Evolutionary conservation across 2,329 filamentous ascomycete species (phyloP), one percentile per base, ranked within the genome.

Genomic region (Westerdykella sp.): DNA sequence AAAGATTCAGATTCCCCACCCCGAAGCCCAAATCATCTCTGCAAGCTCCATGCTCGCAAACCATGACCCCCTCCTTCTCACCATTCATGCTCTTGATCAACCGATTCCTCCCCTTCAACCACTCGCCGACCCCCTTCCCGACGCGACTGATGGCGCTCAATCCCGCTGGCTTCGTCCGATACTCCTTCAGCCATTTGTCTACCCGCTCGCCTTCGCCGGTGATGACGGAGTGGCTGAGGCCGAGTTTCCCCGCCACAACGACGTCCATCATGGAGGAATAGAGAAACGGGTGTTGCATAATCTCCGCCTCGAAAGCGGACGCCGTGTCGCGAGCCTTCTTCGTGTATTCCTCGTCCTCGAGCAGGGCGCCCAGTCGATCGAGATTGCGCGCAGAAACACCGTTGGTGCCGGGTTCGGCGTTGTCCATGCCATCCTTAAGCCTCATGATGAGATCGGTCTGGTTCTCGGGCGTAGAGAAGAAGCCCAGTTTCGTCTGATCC

Each of bases 361-460:
- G 73, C 1, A 95, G 65, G 5, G 77, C 76, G 11, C 80, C 80
- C 4, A 97, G 78, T 1, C 87, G 82, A 68, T 93, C 85, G n/a
- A 97, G 73, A 60, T 97, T 97, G 13, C 80, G 77, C 0, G 87
- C 86, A n/a, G 85, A 85, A 5, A 91, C 79, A 32, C 87, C 88
- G 62, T 98, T 98, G 40, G 87, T 85, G 0, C 88, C 93, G 1
- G 93, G 93, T 47, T 93, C 84, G 1, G 88, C 84, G 5, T 87
- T 87, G 66, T 98, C 93, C 78, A 96, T 96, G 51, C 89, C 93
- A 49, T 94, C 88, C 69, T 98, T 98, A 39, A 96, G 78, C 18
- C 91, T 84, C 47, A 97, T 79, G 46, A 96, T 83, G 22, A 84
- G 77, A 56, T 89, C 80, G 0, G 81, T 72, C 9, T 83, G 80